Percentiles rank a stretch among this genome's conserved stretches.
Conservation (phyloP, 139 green algal genomes). For the Micractinium sp. region DNA sequence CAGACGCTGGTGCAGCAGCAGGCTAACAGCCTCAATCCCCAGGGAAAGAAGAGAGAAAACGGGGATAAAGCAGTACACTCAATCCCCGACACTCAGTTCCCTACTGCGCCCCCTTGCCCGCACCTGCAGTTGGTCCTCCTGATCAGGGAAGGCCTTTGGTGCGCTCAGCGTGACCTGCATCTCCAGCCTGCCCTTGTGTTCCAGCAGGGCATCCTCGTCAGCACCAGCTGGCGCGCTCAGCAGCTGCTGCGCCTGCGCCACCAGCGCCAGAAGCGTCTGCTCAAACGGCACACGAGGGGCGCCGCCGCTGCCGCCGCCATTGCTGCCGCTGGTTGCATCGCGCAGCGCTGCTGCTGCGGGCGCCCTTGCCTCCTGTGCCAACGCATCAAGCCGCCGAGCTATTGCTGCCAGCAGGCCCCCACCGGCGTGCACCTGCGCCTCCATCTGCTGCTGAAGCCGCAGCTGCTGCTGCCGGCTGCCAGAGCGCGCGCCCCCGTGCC, state of each 20-base stretch:
- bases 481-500: not conserved
- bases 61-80: too few relatives aligned
- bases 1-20: not conserved
- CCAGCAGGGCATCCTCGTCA: not conserved
- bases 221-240: constrained; percentile 1
- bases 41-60: too few relatives aligned
- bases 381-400: constrained; percentile 9
- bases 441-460: constrained; percentile 31
- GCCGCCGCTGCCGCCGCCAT: not conserved
- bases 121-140: constrained; percentile 11
- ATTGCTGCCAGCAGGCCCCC: constrained; percentile 35
- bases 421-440: not conserved
- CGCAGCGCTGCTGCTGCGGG: not conserved
- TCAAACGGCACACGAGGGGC: constrained; percentile 20
- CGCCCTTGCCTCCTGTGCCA: not conserved
- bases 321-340: not conserved
- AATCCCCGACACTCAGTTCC: not conserved
- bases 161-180: not conserved
- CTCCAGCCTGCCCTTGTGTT: not conserved
- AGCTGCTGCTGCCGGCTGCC: not conserved
- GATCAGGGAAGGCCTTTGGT: not conserved
- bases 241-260: constrained; percentile 29
- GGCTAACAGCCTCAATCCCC: not conserved
- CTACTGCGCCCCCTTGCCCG: too few relatives aligned
- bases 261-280: constrained; percentile 16